Evolutionary conservation across 805 yeast genomes (phyloP), one percentile per base, ranked within the genome.

Genomic region (Candida insectorum): DNA sequence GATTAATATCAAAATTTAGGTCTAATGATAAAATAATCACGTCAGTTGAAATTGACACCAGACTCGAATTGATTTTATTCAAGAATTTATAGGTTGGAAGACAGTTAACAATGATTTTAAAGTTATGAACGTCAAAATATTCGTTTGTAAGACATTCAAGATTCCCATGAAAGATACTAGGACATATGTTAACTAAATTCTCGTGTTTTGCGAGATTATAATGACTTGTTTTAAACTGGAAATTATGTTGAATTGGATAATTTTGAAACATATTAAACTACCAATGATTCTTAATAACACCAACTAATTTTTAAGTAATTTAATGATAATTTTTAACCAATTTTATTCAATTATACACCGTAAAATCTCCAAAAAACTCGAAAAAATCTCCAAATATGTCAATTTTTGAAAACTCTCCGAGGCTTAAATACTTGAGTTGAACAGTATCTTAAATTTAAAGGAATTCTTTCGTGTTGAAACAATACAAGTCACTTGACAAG

Each of bases 41-140:
- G 40, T 65, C 68, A 1, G 68, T 56, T 4, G 68, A 54, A 2
- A 64, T 41, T 6, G 49, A 43, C 5, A 55, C 26, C 18, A 34
- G 31, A 8, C 43, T 27, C 8, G 39, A 16, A 13, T 54, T 52
- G 12, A 65, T 36, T 12, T 40, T 44, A n/a, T 43, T 36, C 17
- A 65, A 46, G 33, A 65, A 65, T 13, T 33, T 41, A 27, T 41
- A 39, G 1, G 70, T 62, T 12, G 56, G 42, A 3, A 60, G 58
- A 37, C 71, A 65, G 44, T 65, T 65, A 30, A 65, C 56, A 19
- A 65, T 49, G 11, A 65, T 58, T 42, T 65, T 62, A 29, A 62
- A 54, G 30, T 61, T 59, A 28, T 43, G 40, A 18, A 38, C 26
- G 11, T 39, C 37, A 16, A 60, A 34, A 33, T 50, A 48, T 7